Evolutionary conservation across 768 basidiomycete genomes (phyloP).

Genomic region (Boletus reticuloceps): DNA sequence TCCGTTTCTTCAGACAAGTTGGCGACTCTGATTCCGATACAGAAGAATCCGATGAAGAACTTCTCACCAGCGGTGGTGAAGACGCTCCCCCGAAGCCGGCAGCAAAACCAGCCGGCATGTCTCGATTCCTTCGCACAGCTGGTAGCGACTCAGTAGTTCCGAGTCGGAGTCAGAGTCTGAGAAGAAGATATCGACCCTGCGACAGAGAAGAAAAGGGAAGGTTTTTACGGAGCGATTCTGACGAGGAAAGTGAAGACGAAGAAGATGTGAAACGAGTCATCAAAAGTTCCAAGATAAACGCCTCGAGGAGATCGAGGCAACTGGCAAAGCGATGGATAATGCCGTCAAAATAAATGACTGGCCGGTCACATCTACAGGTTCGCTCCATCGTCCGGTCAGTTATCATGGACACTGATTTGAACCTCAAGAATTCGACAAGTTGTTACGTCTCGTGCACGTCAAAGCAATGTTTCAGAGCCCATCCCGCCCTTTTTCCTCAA

Average conservation of each 20-base stretch:
- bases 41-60: constrained; percentile 71
- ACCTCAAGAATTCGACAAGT: constrained; percentile 90
- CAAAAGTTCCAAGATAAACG: constrained; percentile 86
- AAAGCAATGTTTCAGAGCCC: constrained; percentile 81
- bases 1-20: constrained; percentile 89
- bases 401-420: constrained; percentile 5
- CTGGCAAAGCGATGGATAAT: constrained; percentile 90
- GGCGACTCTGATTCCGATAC: constrained; percentile 79
- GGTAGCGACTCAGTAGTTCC: constrained; percentile 52
- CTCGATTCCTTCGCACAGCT: constrained; percentile 70
- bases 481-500: constrained; percentile 85
- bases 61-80: constrained; percentile 71
- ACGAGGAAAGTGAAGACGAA: constrained; percentile 59
- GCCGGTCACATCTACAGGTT: constrained; percentile 87
- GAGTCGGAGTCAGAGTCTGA: constrained; percentile 50
- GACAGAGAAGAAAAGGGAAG: constrained; percentile 37
- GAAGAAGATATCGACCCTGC: constrained; percentile 56
- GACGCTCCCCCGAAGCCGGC: constrained; percentile 43
- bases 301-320: constrained; percentile 91
- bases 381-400: constrained; percentile 20
- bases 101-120: constrained; percentile 48
- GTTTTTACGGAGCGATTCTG: constrained; percentile 46
- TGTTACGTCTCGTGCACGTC: constrained; percentile 86
- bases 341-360: constrained; percentile 96
- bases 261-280: constrained; percentile 71